Percentiles rank a stretch among this genome's conserved stretches.
Evolutionary conservation across 2,329 filamentous ascomycete species (phyloP).

Genomic region (Aspergillus ruber): DNA sequence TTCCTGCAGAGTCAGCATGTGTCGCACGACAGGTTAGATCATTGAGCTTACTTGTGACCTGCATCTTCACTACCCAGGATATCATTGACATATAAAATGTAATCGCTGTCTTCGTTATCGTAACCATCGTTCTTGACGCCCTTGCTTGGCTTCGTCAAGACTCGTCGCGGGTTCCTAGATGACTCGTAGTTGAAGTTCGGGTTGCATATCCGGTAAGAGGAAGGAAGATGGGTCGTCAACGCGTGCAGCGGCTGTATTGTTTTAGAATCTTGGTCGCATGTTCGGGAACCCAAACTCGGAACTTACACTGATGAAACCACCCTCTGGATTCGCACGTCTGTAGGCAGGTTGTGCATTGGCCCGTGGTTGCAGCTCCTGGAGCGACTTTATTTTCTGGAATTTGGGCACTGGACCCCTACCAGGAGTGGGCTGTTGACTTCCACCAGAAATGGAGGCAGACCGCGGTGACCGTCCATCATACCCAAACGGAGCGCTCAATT

Average conservation of each 20-base stretch:
- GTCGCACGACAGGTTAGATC: not conserved
- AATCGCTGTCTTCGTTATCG: slow-evolving; percentile 98
- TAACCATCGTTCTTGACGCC: slow-evolving; percentile 97
- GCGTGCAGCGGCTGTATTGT: slow-evolving; percentile 78
- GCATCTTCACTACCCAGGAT: slow-evolving; percentile 96
- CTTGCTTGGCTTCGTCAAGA: slow-evolving; percentile 97
- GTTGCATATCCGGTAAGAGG: slow-evolving; percentile 97
- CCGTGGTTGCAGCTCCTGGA: slow-evolving; percentile 70
- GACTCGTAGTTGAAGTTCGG: slow-evolving; percentile 98
- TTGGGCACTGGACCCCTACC: slow-evolving; percentile 71
- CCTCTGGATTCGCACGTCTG: slow-evolving; percentile 88
- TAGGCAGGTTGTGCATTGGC: slow-evolving; percentile 85
- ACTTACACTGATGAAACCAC: slow-evolving; percentile 92
- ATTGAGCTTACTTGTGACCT: slow-evolving; percentile 73
- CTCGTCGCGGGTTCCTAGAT: slow-evolving; percentile 87
- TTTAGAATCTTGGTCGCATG: slow-evolving; percentile 11
- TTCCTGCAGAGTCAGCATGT: slow-evolving; percentile 52
- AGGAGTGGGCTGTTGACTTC: slow-evolving; percentile 36
- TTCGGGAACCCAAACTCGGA: not conserved
- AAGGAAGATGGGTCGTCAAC: slow-evolving; percentile 82
- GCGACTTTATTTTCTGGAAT: slow-evolving; percentile 70
- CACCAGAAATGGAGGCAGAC: slow-evolving; percentile 40
- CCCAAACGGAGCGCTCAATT: slow-evolving; percentile 62
- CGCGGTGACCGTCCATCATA: slow-evolving; percentile 47
- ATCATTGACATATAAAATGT: slow-evolving; percentile 98